Evolutionary conservation across 139 green algal genomes (phyloP), one percentile per base, ranked within the genome.

Genomic region (Astrephomene gubernaculifera): DNA sequence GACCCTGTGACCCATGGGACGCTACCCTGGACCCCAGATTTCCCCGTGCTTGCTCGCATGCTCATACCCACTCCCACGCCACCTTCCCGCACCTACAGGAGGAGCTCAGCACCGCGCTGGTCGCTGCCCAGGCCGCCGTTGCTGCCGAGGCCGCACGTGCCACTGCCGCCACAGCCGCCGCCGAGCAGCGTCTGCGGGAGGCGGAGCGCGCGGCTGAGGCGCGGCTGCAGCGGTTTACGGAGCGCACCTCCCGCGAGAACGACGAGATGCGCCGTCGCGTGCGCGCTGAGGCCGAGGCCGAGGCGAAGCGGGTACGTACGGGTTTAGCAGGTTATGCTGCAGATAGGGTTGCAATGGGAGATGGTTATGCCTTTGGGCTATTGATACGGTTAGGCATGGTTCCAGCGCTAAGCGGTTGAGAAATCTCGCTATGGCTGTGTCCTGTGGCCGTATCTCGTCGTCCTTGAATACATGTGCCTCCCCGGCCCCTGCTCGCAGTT

Each of bases 211-310:
- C 60, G 12, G 41, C 4, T 7, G 76, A 83, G 60, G 41, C 54
- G 7, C 29, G 41, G 41, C 57, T 83, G 57, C 41, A 83, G 31
- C 38, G 60, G 27, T 83, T 83, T 31, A 72, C 44, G 57, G 76
- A 83, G 61, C 76, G 76, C 29, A 72, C 76, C 17, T 61, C 57
- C 10, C 38, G 60, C 14, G 76, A 83, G 41, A 73, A 83, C 41
- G 76, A 83, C 76, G 76, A 83, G 39, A 83, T 83, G 76, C 76
- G 76, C 24, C 39, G 60, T 1, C 60, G 60, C 19, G 60, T 83
- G 31, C 60, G 60, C 0, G 29, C 60, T 24, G 76, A 83, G 39
- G 76, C 76, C 1, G 76, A 83, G 60, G 41, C 60, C 2, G 76
- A 83, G 39, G 76, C 60, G 5, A 83, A 83, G 76, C 76, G 76